Conservation (phyloP, 2,329 filamentous ascomycete species). For the Colletotrichum siamense region DNA sequence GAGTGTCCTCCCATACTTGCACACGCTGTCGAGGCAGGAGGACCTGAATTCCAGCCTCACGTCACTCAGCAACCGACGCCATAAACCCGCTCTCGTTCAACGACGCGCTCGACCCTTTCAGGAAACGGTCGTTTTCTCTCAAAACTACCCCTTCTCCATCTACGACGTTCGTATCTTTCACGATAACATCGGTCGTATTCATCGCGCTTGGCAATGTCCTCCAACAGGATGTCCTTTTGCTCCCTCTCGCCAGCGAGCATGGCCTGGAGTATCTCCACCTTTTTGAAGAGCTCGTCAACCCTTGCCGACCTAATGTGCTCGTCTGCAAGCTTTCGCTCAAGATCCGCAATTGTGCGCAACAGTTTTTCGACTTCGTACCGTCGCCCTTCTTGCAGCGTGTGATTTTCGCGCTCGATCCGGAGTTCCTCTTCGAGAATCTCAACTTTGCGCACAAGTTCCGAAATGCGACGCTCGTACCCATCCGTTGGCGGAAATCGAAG, state of each 20-base stretch:
- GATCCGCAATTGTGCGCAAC: neutral
- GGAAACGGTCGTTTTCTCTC: neutral
- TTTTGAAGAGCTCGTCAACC: slow-evolving; percentile 4
- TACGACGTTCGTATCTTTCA: neutral
- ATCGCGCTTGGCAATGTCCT: slow-evolving; percentile 12
- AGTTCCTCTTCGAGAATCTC: slow-evolving; percentile 14
- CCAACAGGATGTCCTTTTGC: slow-evolving; percentile 1
- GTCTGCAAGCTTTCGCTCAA: slow-evolving; percentile 11
- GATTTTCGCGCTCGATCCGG: slow-evolving; percentile 2
- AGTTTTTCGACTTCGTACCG: slow-evolving; percentile 9
- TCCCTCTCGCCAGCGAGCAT: slow-evolving; percentile 10
- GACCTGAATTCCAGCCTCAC: neutral
- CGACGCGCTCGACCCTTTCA: neutral
- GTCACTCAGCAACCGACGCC: neutral
- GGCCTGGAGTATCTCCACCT: slow-evolving; percentile 10
- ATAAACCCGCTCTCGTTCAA: neutral
- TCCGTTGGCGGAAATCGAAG: neutral
- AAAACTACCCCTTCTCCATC: slow-evolving; percentile 9
- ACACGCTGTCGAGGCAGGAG: neutral
- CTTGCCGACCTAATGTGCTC: neutral
- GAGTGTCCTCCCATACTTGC: neutral
- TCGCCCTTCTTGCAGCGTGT: neutral
- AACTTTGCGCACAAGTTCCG: slow-evolving; percentile 14
- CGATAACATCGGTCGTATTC: neutral
- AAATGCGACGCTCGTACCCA: slow-evolving; percentile 2